Evolutionary conservation across 2,329 filamentous ascomycete genomes (phyloP).

Genomic region (Epichloe bromicola): DNA sequence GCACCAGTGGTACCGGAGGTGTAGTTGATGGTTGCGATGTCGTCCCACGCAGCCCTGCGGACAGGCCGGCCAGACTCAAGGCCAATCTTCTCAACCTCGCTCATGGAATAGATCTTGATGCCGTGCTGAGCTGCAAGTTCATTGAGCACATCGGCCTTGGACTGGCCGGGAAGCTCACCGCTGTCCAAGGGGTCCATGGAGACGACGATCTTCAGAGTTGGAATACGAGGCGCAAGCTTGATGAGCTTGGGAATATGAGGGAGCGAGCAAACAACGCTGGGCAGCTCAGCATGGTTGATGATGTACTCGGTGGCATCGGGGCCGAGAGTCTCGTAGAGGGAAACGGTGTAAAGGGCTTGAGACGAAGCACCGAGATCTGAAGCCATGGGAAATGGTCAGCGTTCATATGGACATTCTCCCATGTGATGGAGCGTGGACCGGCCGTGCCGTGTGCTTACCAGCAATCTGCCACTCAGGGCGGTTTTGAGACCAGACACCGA

Average conservation of each 20-base stretch:
- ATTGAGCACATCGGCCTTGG: slow-evolving; percentile 64
- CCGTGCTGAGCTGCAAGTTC: slow-evolving; percentile 61
- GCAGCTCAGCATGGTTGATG: slow-evolving; percentile 74
- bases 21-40: slow-evolving; percentile 83
- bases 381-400: neutral
- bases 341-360: slow-evolving; percentile 79
- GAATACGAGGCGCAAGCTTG: slow-evolving; percentile 64
- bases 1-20: slow-evolving; percentile 75
- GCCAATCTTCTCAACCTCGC: slow-evolving; percentile 72
- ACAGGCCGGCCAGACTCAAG: slow-evolving; percentile 54
- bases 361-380: slow-evolving; percentile 75
- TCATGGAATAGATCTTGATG: slow-evolving; percentile 65
- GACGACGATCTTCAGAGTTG: slow-evolving; percentile 75
- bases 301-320: slow-evolving; percentile 90
- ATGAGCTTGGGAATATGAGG: slow-evolving; percentile 71
- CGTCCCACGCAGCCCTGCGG: slow-evolving; percentile 58
- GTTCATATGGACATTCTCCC: neutral
- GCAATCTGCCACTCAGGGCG: slow-evolving; percentile 79
- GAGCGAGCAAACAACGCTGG: slow-evolving; percentile 64
- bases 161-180: slow-evolving; percentile 62
- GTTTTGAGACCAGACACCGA: slow-evolving; percentile 81
- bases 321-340: slow-evolving; percentile 90
- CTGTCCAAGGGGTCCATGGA: slow-evolving; percentile 72
- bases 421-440: neutral
- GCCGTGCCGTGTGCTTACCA: slow-evolving; percentile 28